phyloP scores from a whole-genome alignment of 1,284 basidiomycete species.

The Sphagnurus paluster region DNA sequence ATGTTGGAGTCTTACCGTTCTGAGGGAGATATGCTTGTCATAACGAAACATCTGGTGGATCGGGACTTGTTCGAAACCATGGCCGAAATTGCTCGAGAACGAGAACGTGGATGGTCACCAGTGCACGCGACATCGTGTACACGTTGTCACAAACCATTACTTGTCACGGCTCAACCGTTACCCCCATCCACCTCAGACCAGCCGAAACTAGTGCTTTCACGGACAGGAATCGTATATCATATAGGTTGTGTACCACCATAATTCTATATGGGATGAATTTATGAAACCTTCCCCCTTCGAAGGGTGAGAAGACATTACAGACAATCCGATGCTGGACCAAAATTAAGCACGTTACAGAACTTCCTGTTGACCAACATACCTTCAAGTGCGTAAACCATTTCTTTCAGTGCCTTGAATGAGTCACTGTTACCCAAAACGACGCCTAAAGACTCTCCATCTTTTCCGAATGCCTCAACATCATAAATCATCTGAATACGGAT shows the following conservation, averaged over 20 bases:
- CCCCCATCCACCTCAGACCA: constrained; percentile 17
- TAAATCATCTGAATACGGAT: constrained; percentile 85
- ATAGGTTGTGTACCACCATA: constrained; percentile 39
- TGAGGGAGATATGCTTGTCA: constrained; percentile 88
- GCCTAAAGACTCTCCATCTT: constrained; percentile 71
- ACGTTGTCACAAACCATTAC: constrained; percentile 45
- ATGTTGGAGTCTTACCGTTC: constrained; percentile 95
- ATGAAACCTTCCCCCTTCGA: background rate
- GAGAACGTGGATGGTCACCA: constrained; percentile 54
- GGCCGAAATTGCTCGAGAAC: constrained; percentile 51
- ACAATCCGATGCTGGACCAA: constrained; percentile 9
- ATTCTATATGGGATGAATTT: constrained; percentile 12
- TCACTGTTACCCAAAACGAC: constrained; percentile 59
- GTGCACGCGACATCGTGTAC: constrained; percentile 44
- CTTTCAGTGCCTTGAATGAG: constrained; percentile 56
- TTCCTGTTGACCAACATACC: too few species aligned
- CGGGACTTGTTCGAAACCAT: constrained; percentile 82
- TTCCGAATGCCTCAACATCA: constrained; percentile 82
- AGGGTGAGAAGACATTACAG: constrained; percentile 1
- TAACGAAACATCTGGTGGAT: constrained; percentile 83
- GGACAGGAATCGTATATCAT: constrained; percentile 63
- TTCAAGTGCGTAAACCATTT: constrained; percentile 55
- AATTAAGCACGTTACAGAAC: too few species aligned
- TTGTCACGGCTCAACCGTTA: constrained; percentile 15
- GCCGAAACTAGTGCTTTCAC: constrained; percentile 51